Base-by-base conservation (phyloP, 164 flowering plant genomes). In the Stephania yunnanensis region DNA sequence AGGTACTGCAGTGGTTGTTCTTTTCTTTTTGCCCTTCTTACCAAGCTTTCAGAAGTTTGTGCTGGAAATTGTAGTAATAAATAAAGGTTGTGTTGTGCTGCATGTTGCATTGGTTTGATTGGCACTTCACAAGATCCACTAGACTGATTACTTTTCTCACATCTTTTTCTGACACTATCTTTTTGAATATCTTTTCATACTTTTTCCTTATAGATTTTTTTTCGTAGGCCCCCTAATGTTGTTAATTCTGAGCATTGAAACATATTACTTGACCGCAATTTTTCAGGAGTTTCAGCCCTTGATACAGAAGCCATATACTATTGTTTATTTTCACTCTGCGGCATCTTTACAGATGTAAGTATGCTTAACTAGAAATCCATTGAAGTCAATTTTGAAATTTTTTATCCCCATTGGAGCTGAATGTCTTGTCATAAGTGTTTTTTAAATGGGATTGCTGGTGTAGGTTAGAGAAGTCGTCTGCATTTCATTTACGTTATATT, bases 271-370 rank as follows among this genome's bases (percentile, higher is more conserved):
- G 50, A 73, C 36, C 10, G 25, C 74, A 78, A 69, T 10, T 79
- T 76, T 88, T 80, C 90, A 96, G 99, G 99, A 96, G 83, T 96
- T 96, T 78, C 98, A 96, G 83, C 97, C 98, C 25, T 72, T 96
- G 84, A 92, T 94, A 79, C 99, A 94, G 85, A 96, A 92, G 89
- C 97, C 98, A 75, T 96, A 92, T 78, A 76, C 88, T 6, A 92
- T 96, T 76, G 97, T 94, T 4, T 96, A 96, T 85, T 87, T 96
- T 81, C 99, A 96, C 78, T 94, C 99, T 30, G 99, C 97, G 13
- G 98, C 99, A 71, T 91, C 98, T 69, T 85, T 94, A 79, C 97
- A 94, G 74, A 64, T 87, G 99, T 96, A 83, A 90, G 97, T 86
- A 12, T 71, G 69, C 22, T 22, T 73, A 66, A 15, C 70, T 69